Evolutionary conservation across 2,329 filamentous ascomycete species (phyloP).

Genomic region (Trichoderma cornu-damae): DNA sequence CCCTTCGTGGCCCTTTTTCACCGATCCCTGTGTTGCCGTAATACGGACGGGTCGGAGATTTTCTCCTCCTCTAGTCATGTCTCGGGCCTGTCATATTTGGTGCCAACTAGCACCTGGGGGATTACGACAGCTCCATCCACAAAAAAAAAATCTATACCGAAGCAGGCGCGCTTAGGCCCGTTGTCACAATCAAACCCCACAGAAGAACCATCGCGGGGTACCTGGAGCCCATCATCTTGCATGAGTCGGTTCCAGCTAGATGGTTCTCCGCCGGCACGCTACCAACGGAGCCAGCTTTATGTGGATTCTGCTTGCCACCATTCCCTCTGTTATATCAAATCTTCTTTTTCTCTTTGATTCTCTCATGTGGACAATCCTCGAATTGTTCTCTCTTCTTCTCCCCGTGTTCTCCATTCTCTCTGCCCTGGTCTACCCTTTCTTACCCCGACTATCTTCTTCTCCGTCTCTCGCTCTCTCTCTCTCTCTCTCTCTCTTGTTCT

Average conservation of each 20-base stretch:
- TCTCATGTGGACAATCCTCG: neutral
- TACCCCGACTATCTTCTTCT: constrained; percentile 7
- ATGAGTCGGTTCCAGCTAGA: constrained; percentile 1
- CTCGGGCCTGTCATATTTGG: constrained; percentile 1
- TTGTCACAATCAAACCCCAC: constrained; percentile 9
- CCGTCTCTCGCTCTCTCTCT: neutral
- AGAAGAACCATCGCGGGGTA: constrained; percentile 13
- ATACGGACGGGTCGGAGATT: constrained; percentile 14
- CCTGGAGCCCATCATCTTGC: constrained; percentile 9
- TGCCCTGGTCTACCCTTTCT: constrained; percentile 9
- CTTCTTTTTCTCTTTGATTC: neutral
- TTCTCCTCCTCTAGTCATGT: constrained; percentile 10
- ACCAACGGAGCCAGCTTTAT: neutral
- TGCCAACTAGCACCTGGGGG: neutral
- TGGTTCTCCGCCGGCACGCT: constrained; percentile 1
- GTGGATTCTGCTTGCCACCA: constrained; percentile 10
- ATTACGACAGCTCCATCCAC: constrained; percentile 8
- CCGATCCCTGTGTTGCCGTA: neutral
- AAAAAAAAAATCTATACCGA: neutral
- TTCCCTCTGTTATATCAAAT: constrained; percentile 8
- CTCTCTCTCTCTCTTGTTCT: constrained; percentile 14
- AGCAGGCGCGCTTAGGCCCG: neutral
- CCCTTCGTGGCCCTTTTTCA: neutral
- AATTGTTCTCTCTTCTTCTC: neutral
- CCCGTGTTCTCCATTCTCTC: constrained; percentile 15